A percentile compares a stretch with the other conserved stretches of the same genome.
Evolutionary conservation across 1,284 basidiomycete species (phyloP).

Genomic region (Marasmius sp.): DNA sequence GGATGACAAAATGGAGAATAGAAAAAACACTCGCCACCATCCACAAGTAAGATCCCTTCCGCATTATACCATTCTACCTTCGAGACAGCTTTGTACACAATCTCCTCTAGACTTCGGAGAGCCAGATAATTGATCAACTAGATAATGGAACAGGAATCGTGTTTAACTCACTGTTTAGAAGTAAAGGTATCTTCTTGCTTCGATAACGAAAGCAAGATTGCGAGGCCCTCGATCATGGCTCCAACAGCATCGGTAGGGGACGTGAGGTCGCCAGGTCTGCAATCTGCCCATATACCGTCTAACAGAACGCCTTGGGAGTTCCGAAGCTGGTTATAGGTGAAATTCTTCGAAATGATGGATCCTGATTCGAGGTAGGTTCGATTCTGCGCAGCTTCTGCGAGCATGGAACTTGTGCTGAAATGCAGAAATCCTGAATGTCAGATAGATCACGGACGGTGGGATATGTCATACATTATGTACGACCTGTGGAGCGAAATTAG

Average conservation of each 20-base stretch:
- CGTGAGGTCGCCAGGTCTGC: not conserved
- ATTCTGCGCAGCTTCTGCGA: not conserved
- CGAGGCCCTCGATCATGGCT: constrained; percentile 7
- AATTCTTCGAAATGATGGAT: not conserved
- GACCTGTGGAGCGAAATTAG: not conserved
- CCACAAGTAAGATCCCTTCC: not conserved
- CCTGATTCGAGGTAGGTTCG: not conserved
- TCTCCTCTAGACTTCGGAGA: not conserved
- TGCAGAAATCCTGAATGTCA: not conserved
- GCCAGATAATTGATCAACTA: not conserved
- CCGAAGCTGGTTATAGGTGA: not conserved
- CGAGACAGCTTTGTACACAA: not conserved
- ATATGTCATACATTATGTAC: not conserved
- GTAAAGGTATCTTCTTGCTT: not conserved
- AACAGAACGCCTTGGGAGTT: constrained; percentile 2
- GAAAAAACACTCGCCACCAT: not conserved
- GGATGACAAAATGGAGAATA: not conserved
- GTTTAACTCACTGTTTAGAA: not conserved
- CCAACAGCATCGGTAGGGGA: constrained; percentile 2
- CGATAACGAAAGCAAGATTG: constrained; percentile 4
- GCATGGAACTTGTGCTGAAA: not conserved
- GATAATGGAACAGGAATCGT: too few species aligned
- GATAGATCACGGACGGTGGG: not conserved
- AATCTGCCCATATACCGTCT: constrained; percentile 7
- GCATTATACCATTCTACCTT: not conserved